Conservation (phyloP, 331 rosid genomes). For the Malus hybrid region DNA sequence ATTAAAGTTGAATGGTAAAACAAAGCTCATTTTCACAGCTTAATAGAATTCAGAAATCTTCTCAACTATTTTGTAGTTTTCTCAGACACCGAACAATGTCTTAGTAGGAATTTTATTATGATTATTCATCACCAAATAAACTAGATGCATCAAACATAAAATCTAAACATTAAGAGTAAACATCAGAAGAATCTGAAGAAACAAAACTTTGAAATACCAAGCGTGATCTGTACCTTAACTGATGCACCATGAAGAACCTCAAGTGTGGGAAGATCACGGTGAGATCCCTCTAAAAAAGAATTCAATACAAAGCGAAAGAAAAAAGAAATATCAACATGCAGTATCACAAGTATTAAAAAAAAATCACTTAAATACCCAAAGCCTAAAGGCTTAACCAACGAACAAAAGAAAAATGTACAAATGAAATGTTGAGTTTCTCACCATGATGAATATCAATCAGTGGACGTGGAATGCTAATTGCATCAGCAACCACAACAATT, state of each 20-base stretch:
- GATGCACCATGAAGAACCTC: conserved; percentile 63
- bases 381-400: background rate
- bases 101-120: background rate
- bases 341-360: background rate
- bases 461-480: conserved; percentile 75
- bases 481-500: conserved; percentile 64
- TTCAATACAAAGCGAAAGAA: conserved; percentile 5
- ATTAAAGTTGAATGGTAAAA: background rate
- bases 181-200: conserved; percentile 1
- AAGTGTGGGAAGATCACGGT: conserved; percentile 87
- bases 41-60: background rate
- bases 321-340: background rate
- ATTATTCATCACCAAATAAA: background rate
- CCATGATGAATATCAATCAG: conserved; percentile 90
- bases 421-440: conserved; percentile 17
- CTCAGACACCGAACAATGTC: background rate
- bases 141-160: background rate
- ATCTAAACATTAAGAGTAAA: background rate
- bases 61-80: background rate
- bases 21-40: background rate
- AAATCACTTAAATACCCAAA: background rate
- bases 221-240: conserved; percentile 36
- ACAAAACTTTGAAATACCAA: conserved; percentile 1
- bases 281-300: conserved; percentile 69
- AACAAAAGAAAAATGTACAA: background rate